Base-by-base conservation (phyloP, 2,329 filamentous ascomycete species). In the Arachnopeziza araneosa region DNA sequence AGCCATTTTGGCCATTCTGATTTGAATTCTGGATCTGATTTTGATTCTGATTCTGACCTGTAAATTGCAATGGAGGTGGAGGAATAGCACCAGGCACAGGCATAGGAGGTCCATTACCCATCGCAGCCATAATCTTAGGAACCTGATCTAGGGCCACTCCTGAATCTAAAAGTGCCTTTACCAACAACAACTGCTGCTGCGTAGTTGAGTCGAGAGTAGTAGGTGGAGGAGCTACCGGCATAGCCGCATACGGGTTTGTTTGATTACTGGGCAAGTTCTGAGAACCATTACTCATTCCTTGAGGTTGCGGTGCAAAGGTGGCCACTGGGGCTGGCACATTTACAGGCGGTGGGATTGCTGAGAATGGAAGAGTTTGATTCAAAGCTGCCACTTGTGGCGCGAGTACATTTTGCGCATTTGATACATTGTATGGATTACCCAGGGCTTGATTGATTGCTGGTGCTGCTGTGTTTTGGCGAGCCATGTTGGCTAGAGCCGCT, bases 401-500 rank as follows among this genome's bases (percentile, higher is more conserved):
- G 63, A 68, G 63, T 66, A 68, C 69, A 75, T 71, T 77, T 61
- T 79, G 77, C 65, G 76, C 70, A 73, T 74, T 78, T 75, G 82
- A 75, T 69, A 80, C 75, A 76, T 75, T 79, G 67, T 70, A 73
- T 55, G 64, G 60, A 67, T 61, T 72, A 69, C 66, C 64, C 63
- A 74, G 71, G 60, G 71, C 67, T 52, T 68, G 69, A 66, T 52
- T 48, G 17, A 6, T 58, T 50, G 66, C 58, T 56, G 80, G 75
- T 56, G 78, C 74, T 57, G 78, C 77, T 48, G 80, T 83, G 72
- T 86, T 91, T 74, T 91, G 88, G 65, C 89, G 88, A 49, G 89
- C 89, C 76, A 95, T 89, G 70, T 90, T 90, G 65, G 90, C 89
- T 64, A 95, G 81, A 52, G 88, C 88, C 72, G 90, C 89, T 75